phyloP scores from a whole-genome alignment of 2,329 filamentous ascomycete genomes.

The Colletotrichum spinosum region DNA sequence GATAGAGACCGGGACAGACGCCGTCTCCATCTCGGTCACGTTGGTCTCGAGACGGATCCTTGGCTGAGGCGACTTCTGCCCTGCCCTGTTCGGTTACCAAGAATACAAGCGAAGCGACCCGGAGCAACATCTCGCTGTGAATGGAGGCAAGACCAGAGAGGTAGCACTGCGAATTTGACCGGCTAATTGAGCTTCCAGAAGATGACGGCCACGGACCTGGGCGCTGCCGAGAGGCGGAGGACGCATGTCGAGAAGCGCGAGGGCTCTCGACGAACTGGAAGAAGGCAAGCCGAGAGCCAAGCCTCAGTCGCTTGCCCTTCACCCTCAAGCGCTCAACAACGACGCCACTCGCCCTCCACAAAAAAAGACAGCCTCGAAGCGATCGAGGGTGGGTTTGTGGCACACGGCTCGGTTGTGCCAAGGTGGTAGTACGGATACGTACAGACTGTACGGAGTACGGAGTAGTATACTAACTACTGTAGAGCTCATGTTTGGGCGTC shows the following conservation, averaged over 20 bases:
- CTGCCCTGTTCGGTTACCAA: constrained; percentile 13
- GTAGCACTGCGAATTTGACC: background rate
- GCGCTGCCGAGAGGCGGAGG: constrained; percentile 3
- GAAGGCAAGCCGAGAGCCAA: background rate
- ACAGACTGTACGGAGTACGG: too few relatives aligned
- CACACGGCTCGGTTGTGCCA: background rate
- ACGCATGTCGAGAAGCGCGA: constrained; percentile 4
- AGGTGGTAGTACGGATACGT: too few relatives aligned
- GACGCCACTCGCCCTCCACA: too few relatives aligned
- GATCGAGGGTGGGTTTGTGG: constrained; percentile 5
- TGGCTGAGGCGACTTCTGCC: constrained; percentile 26
- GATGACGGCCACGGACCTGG: constrained; percentile 2
- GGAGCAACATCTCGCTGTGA: background rate
- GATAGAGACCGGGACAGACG: background rate
- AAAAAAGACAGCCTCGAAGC: background rate
- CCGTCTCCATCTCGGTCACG: background rate
- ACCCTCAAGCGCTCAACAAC: too few relatives aligned
- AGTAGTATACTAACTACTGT: background rate
- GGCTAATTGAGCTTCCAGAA: constrained; percentile 1
- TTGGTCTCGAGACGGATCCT: constrained; percentile 2
- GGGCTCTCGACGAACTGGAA: constrained; percentile 29
- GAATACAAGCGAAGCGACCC: constrained; percentile 14
- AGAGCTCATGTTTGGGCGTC: background rate
- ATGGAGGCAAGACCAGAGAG: background rate
- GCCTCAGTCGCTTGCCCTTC: too few relatives aligned